Percentiles rank a stretch among this genome's conserved stretches.
These are phyloP conservation scores for Phyllosticta citribraziliensis DNA, from an alignment of 2,329 filamentous ascomycete species.

Conservation along the genomic window DNA sequence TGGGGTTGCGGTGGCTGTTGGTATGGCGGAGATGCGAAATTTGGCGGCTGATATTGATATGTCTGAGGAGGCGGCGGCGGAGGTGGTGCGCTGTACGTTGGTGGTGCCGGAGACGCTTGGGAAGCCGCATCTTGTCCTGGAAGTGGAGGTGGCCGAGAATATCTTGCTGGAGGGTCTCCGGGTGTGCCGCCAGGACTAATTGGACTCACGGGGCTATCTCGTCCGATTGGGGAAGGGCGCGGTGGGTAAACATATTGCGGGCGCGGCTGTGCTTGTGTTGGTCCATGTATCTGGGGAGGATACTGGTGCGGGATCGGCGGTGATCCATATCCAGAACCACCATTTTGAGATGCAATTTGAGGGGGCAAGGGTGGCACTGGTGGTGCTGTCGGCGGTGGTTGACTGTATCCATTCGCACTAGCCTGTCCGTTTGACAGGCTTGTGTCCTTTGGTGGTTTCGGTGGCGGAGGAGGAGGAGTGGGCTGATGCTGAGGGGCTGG, in stretches of 20 bases:
- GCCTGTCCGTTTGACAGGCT: background rate
- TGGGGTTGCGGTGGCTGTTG: constrained; percentile 19
- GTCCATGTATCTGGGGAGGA: constrained; percentile 15
- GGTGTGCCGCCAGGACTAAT: constrained; percentile 20
- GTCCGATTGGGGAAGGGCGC: constrained; percentile 17
- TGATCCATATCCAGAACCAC: constrained; percentile 13
- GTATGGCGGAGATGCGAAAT: constrained; percentile 4
- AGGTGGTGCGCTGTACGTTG: constrained; percentile 13
- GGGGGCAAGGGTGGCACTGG: constrained; percentile 24
- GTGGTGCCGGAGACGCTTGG: constrained; percentile 5
- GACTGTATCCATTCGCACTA: constrained; percentile 13
- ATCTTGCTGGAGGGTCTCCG: constrained; percentile 16
- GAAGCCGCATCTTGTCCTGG: background rate
- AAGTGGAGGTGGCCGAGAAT: constrained; percentile 16
- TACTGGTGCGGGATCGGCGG: constrained; percentile 14
- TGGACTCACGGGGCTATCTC: constrained; percentile 29
- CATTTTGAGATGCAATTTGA: constrained; percentile 8
- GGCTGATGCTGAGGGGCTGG: constrained; percentile 24
- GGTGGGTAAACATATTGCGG: constrained; percentile 14
- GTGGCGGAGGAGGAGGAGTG: constrained; percentile 30
- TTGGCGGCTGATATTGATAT: constrained; percentile 9
- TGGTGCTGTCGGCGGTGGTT: constrained; percentile 16
- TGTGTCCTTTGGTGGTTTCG: constrained; percentile 35
- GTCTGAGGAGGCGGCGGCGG: background rate
- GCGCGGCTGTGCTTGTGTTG: background rate